phyloP scores from a whole-genome alignment of 2,329 filamentous ascomycete species.

The Dactylonectria estremocensis region DNA sequence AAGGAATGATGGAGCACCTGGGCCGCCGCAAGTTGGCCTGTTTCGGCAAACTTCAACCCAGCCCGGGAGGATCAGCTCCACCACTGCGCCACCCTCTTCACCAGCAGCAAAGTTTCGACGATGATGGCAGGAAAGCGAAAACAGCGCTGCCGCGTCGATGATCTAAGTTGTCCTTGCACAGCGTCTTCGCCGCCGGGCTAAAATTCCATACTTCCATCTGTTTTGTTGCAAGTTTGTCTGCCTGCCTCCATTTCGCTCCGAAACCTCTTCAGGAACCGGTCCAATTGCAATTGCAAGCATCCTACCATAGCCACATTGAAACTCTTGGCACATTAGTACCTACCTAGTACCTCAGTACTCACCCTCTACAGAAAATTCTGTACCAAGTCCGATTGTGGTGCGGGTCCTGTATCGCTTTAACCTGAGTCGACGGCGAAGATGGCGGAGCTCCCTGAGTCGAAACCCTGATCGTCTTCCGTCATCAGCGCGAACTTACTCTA shows the following conservation, averaged over 20 bases:
- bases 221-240: not conserved
- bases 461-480: too few relatives aligned
- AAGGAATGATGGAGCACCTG: constrained; percentile 14
- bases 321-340: not conserved
- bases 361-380: too few relatives aligned
- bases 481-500: too few relatives aligned
- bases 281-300: not conserved
- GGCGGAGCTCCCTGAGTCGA: too few relatives aligned
- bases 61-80: constrained; percentile 25
- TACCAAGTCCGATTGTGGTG: not conserved
- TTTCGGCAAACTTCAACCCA: constrained; percentile 23
- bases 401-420: too few relatives aligned
- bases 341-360: too few relatives aligned
- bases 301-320: constrained; percentile 1
- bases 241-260: not conserved
- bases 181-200: not conserved
- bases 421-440: too few relatives aligned
- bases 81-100: constrained; percentile 27
- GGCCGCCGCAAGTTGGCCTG: constrained; percentile 3
- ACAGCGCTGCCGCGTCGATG: not conserved
- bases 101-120: constrained; percentile 11
- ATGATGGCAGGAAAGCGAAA: not conserved
- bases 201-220: not conserved
- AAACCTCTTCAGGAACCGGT: not conserved
- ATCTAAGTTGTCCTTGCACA: not conserved